phyloP scores from a whole-genome alignment of 2,329 filamentous ascomycete species.

The Colletotrichum echinochloae region DNA sequence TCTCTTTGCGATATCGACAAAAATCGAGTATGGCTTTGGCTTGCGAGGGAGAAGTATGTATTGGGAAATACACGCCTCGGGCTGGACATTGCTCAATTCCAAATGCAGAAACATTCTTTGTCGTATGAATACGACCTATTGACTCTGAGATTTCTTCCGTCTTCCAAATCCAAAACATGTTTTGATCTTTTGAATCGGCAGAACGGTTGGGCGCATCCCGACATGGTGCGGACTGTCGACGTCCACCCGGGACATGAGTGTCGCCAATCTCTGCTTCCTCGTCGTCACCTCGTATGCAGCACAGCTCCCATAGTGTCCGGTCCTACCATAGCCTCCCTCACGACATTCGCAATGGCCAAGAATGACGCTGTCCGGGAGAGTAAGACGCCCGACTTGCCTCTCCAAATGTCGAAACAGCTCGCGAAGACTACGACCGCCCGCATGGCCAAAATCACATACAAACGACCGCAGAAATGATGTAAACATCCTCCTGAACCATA shows the following conservation, averaged over 20 bases:
- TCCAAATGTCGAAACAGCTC: conserved; percentile 25
- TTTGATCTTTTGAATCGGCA: conserved; percentile 14
- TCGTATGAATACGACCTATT: no score
- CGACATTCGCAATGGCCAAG: conserved; percentile 24
- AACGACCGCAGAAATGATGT: conserved; percentile 21
- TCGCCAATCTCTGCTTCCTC: conserved; percentile 20
- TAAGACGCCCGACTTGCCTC: conserved; percentile 25
- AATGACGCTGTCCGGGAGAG: conserved; percentile 22
- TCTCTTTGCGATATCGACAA: no score
- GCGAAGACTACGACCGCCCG: background rate
- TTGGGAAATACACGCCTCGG: no score
- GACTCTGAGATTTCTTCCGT: background rate
- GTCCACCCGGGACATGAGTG: conserved; percentile 16
- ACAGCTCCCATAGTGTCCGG: conserved; percentile 21
- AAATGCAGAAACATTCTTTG: fast-evolving
- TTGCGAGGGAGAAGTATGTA: no score
- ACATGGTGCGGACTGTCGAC: conserved; percentile 3
- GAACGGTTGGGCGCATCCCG: conserved; percentile 14
- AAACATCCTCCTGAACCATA: conserved; percentile 14
- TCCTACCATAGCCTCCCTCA: conserved; percentile 29
- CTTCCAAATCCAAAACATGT: background rate
- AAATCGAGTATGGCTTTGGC: background rate
- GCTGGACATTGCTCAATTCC: background rate
- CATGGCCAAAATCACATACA: conserved; percentile 24
- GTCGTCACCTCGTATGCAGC: conserved; percentile 12